Evolutionary conservation across 129 eudicot genomes (phyloP).

Genomic region (Rutidosis leptorrhynchoides): DNA sequence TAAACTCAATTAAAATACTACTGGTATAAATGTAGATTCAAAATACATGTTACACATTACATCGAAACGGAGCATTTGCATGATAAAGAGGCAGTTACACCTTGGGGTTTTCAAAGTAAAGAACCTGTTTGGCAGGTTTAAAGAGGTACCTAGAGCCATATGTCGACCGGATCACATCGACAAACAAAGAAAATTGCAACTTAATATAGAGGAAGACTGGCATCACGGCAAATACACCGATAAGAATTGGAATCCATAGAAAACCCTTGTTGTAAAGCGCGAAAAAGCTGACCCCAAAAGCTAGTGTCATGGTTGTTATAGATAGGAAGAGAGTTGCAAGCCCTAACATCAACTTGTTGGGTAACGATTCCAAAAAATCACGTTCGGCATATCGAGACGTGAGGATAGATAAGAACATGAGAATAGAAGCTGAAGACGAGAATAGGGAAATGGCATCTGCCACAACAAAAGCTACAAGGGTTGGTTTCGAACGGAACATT

Average conservation of each 20-base stretch:
- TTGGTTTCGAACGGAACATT: neutral
- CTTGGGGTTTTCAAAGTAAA: neutral
- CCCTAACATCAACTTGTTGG: neutral
- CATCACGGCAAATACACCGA: conserved; percentile 19
- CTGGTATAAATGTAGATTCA: no score
- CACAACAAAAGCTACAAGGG: neutral
- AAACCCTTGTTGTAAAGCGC: conserved; percentile 7
- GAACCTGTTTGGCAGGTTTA: no score
- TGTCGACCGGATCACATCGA: neutral
- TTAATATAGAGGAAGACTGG: conserved; percentile 2
- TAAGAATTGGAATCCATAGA: conserved; percentile 16
- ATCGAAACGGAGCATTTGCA: no score
- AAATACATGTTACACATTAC: no score
- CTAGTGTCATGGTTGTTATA: neutral
- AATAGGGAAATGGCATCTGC: conserved; percentile 19
- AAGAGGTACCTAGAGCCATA: no score
- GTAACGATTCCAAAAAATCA: conserved; percentile 13
- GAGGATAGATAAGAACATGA: neutral
- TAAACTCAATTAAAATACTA: no score
- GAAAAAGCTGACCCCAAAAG: conserved; percentile 17
- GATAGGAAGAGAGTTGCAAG: neutral
- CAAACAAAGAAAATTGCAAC: conserved; percentile 15
- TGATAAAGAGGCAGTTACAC: neutral
- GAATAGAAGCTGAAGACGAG: neutral
- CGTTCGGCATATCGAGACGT: conserved; percentile 5